Evolutionary conservation across 2,329 filamentous ascomycete species (phyloP).

Genomic region (Bipolaris sorokiniana): DNA sequence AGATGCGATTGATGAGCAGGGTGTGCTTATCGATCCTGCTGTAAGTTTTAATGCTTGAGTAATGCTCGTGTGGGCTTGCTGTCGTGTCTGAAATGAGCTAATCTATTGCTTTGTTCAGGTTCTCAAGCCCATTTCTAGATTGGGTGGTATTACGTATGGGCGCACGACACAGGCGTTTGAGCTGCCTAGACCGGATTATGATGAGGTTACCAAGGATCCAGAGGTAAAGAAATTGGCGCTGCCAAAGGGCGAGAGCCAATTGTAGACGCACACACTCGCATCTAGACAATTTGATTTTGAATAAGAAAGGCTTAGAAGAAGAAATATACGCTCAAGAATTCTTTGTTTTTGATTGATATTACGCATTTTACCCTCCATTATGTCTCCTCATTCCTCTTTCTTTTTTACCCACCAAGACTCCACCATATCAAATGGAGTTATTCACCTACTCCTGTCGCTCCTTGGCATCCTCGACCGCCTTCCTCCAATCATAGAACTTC

Average conservation of each 20-base stretch:
- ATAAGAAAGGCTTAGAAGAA: not conserved
- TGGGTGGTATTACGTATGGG: constrained; percentile 88
- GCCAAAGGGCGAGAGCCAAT: constrained; percentile 8
- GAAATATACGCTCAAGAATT: not conserved
- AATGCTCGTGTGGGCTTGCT: constrained; percentile 2
- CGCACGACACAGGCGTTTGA: constrained; percentile 74
- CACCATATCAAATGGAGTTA: not conserved
- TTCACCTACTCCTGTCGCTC: constrained; percentile 32
- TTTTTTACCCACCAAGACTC: not conserved
- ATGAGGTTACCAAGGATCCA: constrained; percentile 53
- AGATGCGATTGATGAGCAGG: constrained; percentile 82
- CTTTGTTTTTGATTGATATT: not conserved
- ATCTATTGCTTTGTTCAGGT: constrained; percentile 53
- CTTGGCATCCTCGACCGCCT: constrained; percentile 40
- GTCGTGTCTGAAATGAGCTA: not conserved
- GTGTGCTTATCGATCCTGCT: constrained; percentile 73
- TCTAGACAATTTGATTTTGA: not conserved
- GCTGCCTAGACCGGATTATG: constrained; percentile 65
- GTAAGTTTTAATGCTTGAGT: constrained; percentile 52
- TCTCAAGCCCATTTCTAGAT: constrained; percentile 74
- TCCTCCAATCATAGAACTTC: constrained; percentile 40
- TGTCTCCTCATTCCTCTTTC: not conserved
- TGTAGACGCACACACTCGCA: not conserved
- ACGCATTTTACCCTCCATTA: not conserved
- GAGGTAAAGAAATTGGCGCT: constrained; percentile 64